phyloP scores from a whole-genome alignment of 345 rosid genomes.

The Adansonia digitata region DNA sequence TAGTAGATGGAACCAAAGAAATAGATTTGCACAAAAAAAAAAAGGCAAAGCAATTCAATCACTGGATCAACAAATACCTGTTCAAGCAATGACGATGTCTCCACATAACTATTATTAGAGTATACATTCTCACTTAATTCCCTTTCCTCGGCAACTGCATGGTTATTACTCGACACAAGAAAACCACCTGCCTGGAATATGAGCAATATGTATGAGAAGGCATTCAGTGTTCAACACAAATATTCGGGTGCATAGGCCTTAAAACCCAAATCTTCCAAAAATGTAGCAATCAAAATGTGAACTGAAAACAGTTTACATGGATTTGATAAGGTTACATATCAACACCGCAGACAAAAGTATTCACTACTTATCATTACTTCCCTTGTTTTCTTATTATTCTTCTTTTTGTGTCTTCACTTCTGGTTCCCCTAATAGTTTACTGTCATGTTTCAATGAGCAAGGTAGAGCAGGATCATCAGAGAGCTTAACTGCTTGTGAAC shows the following conservation, averaged over 20 bases:
- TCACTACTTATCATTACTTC: neutral
- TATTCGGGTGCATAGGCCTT: neutral
- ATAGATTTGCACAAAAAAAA: conserved; percentile 12
- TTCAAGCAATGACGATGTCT: conserved; percentile 65
- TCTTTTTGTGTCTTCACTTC: neutral
- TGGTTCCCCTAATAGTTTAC: neutral
- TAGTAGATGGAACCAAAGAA: conserved; percentile 17
- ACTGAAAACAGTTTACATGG: neutral
- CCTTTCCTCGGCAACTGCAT: conserved; percentile 54
- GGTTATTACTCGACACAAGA: conserved; percentile 73
- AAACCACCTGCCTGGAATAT: conserved; percentile 68
- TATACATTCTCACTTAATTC: conserved; percentile 72
- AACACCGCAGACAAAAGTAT: neutral
- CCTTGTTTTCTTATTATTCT: neutral
- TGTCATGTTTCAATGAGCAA: neutral
- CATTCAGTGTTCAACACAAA: neutral
- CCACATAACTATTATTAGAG: conserved; percentile 44
- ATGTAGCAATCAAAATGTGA: neutral
- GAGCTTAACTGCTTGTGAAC: neutral
- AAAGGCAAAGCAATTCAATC: conserved; percentile 14
- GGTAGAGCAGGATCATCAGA: neutral
- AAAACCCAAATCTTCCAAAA: neutral
- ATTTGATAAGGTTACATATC: neutral
- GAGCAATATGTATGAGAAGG: neutral
- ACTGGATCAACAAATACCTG: conserved; percentile 45